Evolutionary conservation across 2,329 filamentous ascomycete genomes (phyloP), one percentile per base, ranked within the genome.

Genomic region (Dothiorella sarmentorum): DNA sequence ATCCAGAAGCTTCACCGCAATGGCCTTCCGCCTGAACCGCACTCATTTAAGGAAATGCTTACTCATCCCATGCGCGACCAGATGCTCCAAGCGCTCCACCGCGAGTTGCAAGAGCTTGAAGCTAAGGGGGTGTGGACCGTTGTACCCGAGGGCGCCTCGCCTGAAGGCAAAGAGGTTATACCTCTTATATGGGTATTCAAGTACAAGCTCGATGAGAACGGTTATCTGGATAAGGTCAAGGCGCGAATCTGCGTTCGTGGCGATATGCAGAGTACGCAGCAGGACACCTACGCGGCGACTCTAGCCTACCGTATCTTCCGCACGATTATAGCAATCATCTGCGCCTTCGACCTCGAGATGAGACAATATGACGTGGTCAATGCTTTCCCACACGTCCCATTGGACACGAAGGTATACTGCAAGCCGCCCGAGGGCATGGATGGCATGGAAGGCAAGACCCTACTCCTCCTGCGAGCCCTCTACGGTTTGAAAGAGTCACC

Each of bases 401-500:
- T 65, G 3, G 18, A 61, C 22, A 17, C 58, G 17, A 20, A 40
- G n/a, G 24, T 64, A 10, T 65, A 61, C 40, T 52, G 31, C 15
- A 6, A 59, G 2, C 55, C 55, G 13, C 66, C 63, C 22, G 56
- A 67, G 7, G 63, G 64, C 9, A 63, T 65, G 49, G 22, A 29
- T 42, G 7, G 18, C 13, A n/a, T 17, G 7, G n/a, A 6, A 7
- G 10, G 33, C 24, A 40, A n/a, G n/a, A 60, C 22, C n/a, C 61
- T 65, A 22, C 33, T 56, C 38, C 58, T 68, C 1, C 24, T 20
- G 15, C 22, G 60, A 43, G 66, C 66, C 4, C 51, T 69, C 2
- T 68, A 68, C 59, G 63, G 65, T 2, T 60, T 69, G 0, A 63
- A 62, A 27, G 56, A 63, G 17, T 60, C 61, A 10, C 64, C 61